Conservation (phyloP, 768 basidiomycete genomes). For the Boletus reticulatus region DNA sequence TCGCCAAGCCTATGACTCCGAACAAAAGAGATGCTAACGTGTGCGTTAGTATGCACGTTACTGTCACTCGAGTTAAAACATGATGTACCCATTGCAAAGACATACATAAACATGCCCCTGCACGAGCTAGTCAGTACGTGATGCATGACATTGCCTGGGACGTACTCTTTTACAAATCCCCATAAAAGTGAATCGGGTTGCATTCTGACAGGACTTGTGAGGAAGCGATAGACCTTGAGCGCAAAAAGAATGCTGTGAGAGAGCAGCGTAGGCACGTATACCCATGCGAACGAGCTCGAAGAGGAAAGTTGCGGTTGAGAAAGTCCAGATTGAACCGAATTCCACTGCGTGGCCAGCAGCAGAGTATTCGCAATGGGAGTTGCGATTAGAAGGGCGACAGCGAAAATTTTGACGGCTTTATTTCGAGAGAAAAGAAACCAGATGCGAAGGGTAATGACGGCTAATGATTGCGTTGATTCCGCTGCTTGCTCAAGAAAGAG, state of each 20-base stretch:
- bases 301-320: neutral
- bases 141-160: neutral
- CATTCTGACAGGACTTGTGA: conserved; percentile 7
- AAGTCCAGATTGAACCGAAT: neutral
- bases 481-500: neutral
- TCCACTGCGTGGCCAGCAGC: neutral
- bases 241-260: conserved; percentile 13
- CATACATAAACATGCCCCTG: conserved; percentile 16
- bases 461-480: conserved; percentile 1
- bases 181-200: conserved; percentile 7
- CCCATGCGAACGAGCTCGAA: neutral
- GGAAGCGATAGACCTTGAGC: conserved; percentile 13
- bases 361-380: neutral
- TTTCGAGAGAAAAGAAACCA: conserved; percentile 15
- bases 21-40: conserved; percentile 1
- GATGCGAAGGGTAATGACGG: conserved; percentile 11
- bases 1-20: conserved; percentile 2
- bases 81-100: conserved; percentile 1
- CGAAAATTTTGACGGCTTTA: neutral
- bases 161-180: conserved; percentile 20
- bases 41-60: neutral
- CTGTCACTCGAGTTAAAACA: neutral
- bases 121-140: neutral
- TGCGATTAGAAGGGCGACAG: neutral
- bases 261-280: conserved; percentile 17